Conservation (phyloP, 2,329 filamentous ascomycete genomes). For the Scytalidium lignicola region DNA sequence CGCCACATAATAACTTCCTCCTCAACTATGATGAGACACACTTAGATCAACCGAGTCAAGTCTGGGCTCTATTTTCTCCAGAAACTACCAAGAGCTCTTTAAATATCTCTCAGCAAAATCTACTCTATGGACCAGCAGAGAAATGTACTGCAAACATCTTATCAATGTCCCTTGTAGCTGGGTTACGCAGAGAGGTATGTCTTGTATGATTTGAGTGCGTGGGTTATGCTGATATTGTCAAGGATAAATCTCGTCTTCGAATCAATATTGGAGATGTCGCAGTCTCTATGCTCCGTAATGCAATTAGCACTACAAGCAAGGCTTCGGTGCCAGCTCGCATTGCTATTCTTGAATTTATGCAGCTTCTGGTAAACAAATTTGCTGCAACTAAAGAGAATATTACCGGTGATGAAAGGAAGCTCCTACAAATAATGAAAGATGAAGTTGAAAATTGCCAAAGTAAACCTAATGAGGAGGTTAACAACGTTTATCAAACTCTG, state of each 20-base stretch:
- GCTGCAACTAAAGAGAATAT: conserved; percentile 10
- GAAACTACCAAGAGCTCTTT: conserved; percentile 1
- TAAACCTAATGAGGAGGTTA: conserved; percentile 6
- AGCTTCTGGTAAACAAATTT: conserved; percentile 27
- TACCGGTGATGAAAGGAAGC: neutral
- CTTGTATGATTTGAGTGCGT: neutral
- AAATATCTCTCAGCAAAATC: conserved; percentile 6
- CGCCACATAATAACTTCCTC: neutral
- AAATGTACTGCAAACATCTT: conserved; percentile 15
- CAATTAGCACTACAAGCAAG: conserved; percentile 8
- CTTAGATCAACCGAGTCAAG: conserved; percentile 2
- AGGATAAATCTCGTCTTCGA: conserved; percentile 8
- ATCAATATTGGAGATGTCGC: conserved; percentile 16
- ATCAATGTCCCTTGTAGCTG: conserved; percentile 20
- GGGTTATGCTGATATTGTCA: conserved; percentile 7
- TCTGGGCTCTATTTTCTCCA: conserved; percentile 14
- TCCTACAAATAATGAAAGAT: conserved; percentile 13
- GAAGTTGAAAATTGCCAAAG: conserved; percentile 4
- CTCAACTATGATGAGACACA: neutral
- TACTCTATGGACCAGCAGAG: conserved; percentile 11
- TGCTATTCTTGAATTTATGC: conserved; percentile 19
- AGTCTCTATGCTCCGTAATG: conserved; percentile 17
- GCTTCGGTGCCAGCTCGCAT: conserved; percentile 11
- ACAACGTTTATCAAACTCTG: conserved; percentile 18
- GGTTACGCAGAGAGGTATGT: conserved; percentile 17